Percentiles rank a stretch among this genome's conserved stretches.
Evolutionary conservation across 2,329 filamentous ascomycete species (phyloP).

Genomic region (Penicillium sp.): DNA sequence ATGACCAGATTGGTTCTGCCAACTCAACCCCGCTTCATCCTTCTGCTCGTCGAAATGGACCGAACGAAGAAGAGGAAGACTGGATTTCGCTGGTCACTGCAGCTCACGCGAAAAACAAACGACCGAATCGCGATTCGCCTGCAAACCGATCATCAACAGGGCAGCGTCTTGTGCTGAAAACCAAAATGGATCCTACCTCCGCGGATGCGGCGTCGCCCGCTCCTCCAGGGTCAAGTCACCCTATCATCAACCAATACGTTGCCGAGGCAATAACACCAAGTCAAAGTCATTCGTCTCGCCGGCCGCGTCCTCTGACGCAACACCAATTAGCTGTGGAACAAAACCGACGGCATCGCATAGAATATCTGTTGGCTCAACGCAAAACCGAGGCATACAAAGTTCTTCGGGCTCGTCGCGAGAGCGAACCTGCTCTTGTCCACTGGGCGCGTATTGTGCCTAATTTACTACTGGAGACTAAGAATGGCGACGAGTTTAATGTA

Average conservation of each 20-base stretch:
- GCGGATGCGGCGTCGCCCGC: slow-evolving; percentile 41
- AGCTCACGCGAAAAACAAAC: slow-evolving; percentile 37
- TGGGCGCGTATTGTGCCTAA: slow-evolving; percentile 40
- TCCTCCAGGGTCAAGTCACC: slow-evolving; percentile 40
- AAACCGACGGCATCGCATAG: slow-evolving; percentile 46
- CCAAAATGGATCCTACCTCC: slow-evolving; percentile 37
- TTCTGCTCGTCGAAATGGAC: slow-evolving; percentile 26
- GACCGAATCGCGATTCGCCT: slow-evolving; percentile 35
- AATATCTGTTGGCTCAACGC: slow-evolving; percentile 44
- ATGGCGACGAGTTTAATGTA: slow-evolving; percentile 43
- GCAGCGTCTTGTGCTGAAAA: slow-evolving; percentile 42
- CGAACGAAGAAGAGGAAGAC: slow-evolving; percentile 39
- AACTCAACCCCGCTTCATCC: slow-evolving; percentile 37
- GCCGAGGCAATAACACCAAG: slow-evolving; percentile 27
- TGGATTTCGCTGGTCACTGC: slow-evolving; percentile 32
- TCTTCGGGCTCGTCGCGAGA: slow-evolving; percentile 35
- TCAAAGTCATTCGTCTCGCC: slow-evolving; percentile 30
- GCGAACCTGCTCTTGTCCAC: slow-evolving; percentile 36
- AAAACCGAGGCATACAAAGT: slow-evolving; percentile 35
- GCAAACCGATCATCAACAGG: slow-evolving; percentile 30
- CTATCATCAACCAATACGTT: slow-evolving; percentile 40
- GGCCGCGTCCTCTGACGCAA: slow-evolving; percentile 46
- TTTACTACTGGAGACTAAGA: slow-evolving; percentile 44
- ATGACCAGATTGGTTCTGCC: slow-evolving; percentile 30
- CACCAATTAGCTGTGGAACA: slow-evolving; percentile 49